Base-by-base conservation (phyloP, 768 basidiomycete species). In the Crassisporium funariophilum region DNA sequence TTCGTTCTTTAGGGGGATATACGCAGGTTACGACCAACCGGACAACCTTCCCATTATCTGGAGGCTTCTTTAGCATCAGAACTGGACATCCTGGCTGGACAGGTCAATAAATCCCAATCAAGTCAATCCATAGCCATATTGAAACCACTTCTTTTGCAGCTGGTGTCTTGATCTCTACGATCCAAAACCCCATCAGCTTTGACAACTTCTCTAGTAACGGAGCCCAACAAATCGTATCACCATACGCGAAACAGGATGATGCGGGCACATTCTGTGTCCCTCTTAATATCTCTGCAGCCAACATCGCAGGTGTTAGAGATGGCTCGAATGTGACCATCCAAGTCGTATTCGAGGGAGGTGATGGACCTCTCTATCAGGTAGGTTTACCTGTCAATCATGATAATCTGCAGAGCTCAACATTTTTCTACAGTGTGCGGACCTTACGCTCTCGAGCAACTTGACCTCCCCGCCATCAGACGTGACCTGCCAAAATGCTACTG, bases 261-360 rank as follows among this genome's bases (percentile, higher is more conserved):
- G 75, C 78, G 35, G 89, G 90, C 35, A 60, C 60, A 5, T 79
- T 74, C 56, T 91, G 88, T 62, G 76, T 86, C 50, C 80, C 82
- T 3, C 72, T 91, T 37, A 69, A 88, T 62, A 64, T 90, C 41
- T 58, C 70, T 1, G 57, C 68, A 1, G 62, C 79, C 12, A 65
- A 69, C 20, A 70, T 74, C 40, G 56, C 83, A 15, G 64, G 69
- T 17, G 60, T 82, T 36, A 60, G 67, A 36, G 75, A 85, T 49
- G 87, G 88, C 16, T 71, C 79, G 3, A 83, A 87, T 49, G 84
- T 87, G 35, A 91, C 90, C 2, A 74, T 91, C 35, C 85, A 87
- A 63, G 63, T 71, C 20, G 58, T 79, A 36, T 83, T 69, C 56
- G 66, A 79, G 45, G 85, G 84, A 39, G 84, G 86, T 21, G 87